Base-by-base conservation (phyloP, 805 yeast genomes). In the Debaryomyces castellii region DNA sequence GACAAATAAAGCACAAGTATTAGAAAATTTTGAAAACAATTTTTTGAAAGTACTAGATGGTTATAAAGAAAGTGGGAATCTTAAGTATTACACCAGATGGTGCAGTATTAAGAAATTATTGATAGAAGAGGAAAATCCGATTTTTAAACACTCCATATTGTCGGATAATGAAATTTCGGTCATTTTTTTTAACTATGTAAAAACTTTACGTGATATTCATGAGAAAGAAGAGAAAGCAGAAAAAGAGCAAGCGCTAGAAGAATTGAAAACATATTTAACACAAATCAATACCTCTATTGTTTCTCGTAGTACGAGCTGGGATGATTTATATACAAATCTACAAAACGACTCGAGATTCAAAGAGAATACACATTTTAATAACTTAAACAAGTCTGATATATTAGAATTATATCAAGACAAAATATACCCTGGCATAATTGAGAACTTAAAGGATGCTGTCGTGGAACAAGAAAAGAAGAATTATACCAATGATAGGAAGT, bases 21-120 rank as follows among this genome's bases (percentile, higher is more conserved):
- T 77, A 33, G 83, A 80, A 36, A 76, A 75, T 45, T 84, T 85
- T 59, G 76, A 77, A 53, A 59, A 61, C 2, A 81, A 80, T n/a
- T 84, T 85, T 54, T 44, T 64, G 12, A 59, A 71, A 11, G 73
- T 83, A 41, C 59, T 86, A 36, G 58, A 67, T 18, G 60, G 60
- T 5, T 67, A 74, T 41, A 50, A 55, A 17, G 39, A 51, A 10
- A 44, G 50, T 18, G 64, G 68, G 0, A 66, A 73, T n/a, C 65
- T 87, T 22, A 69, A 69, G 16, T 74, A 78, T 50, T 77, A 73
- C 44, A 80, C 92, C 0, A 66, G 87, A 34, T 89, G 96, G 96
- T 54, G 60, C 25, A 77, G 84, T 0, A 69, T 79, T 0, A 80
- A 76, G 46, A 66, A 66, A n/a, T 30, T 52, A 16, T 44, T 76